Conservation (phyloP, 768 basidiomycete genomes). For the Antrodiella citrinella region DNA sequence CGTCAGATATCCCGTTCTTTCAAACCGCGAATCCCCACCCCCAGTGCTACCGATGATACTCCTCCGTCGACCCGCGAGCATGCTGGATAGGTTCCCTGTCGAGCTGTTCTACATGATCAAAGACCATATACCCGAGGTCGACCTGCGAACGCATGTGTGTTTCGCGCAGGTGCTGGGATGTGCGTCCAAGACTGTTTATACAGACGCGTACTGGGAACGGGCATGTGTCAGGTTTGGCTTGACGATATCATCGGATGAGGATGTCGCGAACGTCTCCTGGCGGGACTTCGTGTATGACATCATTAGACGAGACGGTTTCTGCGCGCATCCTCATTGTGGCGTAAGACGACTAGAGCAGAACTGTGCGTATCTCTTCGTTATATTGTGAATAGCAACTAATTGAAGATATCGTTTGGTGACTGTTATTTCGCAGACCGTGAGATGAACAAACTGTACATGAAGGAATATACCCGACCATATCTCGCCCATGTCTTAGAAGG, state of each 20-base stretch:
- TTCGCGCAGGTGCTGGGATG: slow-evolving; percentile 2
- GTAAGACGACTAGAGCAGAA: slow-evolving; percentile 5
- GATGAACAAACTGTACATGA: not conserved
- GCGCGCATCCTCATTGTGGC: slow-evolving; percentile 7
- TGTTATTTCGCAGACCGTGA: not conserved
- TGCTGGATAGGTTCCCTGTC: not conserved
- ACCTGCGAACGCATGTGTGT: slow-evolving; percentile 11
- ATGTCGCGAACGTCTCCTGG: not conserved
- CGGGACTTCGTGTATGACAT: slow-evolving; percentile 1
- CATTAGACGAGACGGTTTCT: slow-evolving; percentile 6
- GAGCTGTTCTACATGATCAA: slow-evolving; percentile 7
- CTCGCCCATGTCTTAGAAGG: not conserved
- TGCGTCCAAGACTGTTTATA: not conserved
- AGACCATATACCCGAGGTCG: not conserved
- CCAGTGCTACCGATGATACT: not conserved
- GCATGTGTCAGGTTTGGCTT: slow-evolving; percentile 5
- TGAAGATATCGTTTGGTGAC: not conserved
- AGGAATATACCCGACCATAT: not conserved
- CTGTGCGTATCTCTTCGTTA: slow-evolving; percentile 2
- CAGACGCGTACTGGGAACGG: slow-evolving; percentile 1
- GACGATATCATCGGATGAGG: not conserved
- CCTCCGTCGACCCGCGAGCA: too few relatives aligned
- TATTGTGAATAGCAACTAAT: not conserved
- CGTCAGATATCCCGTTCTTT: not conserved
- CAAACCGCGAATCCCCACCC: not conserved